Base-by-base conservation (phyloP, 225 moss, liverwort and hornwort species). In the Marchantia polymorpha region DNA sequence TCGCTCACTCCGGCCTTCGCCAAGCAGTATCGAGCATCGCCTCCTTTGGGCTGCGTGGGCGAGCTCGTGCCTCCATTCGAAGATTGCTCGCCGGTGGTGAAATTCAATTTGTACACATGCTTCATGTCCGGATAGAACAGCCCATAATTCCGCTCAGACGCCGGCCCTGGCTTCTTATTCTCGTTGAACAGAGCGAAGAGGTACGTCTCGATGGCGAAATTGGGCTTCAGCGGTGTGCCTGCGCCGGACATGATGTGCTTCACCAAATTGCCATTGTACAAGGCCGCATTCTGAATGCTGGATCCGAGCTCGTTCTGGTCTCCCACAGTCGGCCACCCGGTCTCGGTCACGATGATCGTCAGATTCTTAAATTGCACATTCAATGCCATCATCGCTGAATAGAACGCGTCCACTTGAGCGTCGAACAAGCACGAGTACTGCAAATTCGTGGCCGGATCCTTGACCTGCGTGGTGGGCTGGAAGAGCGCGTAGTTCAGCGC, bases 101-200 rank as follows among this genome's bases (percentile, higher is more conserved):
- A 64, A 60, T 87, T 82, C 10, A 87, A n/a, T 15, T 10, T 10
- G 63, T 87, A 87, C 7, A 87, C 87, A n/a, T 56, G 55, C 25
- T 79, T 46, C 87, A 84, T 82, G 47, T 64, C 66, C 65, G 95
- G 95, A 16, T 87, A 92, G 60, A 93, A 80, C 25, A 95, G 25
- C 1, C 95, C 95, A 85, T 92, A 95, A 55, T 95, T 92, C 87
- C 91, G 91, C 84, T 95, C 95, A 0, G 92, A 90, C 0, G 84
- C 83, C 13, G 85, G 89, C 17, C 95, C 95, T 0, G 90, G 84
- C 80, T 95, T 95, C 82, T 82, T 67, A 47, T 95, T 77, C 80
- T 95, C 95, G 52, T 95, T 93, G 70, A 92, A 95, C 1, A 95
- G 89, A 25, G 95, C 95, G 66, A 93, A 95, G 11, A 95, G 74